These are phyloP conservation scores for Mucor mucedo DNA, from an alignment of 371 early-diverging fungal genomes.

Conservation along the genomic window DNA sequence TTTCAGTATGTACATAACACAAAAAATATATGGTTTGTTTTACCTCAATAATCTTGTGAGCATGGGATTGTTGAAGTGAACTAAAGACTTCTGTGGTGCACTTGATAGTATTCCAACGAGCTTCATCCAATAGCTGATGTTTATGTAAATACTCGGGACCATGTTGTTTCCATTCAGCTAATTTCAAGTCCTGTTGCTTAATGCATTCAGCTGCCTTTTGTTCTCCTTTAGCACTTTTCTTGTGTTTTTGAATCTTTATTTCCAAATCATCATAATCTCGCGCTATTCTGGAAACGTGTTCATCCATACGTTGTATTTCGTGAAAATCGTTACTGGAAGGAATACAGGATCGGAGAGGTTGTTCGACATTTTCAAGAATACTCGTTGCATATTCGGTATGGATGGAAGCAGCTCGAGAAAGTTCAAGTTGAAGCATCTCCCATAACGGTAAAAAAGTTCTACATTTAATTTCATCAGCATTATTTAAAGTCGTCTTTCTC, in stretches of 20 bases:
- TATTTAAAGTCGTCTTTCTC: not conserved
- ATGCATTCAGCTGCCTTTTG: constrained; percentile 41
- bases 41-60: constrained; percentile 32
- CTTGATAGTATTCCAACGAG: constrained; percentile 47
- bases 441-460: constrained; percentile 31
- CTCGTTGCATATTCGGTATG: constrained; percentile 19
- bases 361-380: constrained; percentile 22
- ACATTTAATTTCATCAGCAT: not conserved
- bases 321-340: not conserved
- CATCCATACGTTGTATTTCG: constrained; percentile 11
- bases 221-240: constrained; percentile 46
- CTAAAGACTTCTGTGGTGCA: constrained; percentile 47
- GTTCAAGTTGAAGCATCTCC: constrained; percentile 24
- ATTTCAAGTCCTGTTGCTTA: constrained; percentile 30
- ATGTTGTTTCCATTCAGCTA: constrained; percentile 45
- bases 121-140: constrained; percentile 55
- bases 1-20: not conserved
- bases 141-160: constrained; percentile 55
- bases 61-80: constrained; percentile 52
- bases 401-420: constrained; percentile 12
- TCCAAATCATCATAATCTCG: constrained; percentile 42
- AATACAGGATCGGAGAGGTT: constrained; percentile 17
- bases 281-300: constrained; percentile 13
- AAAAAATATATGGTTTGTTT: not conserved
- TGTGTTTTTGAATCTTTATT: constrained; percentile 32